Evolutionary conservation across 345 rosid genomes (phyloP), one percentile per base, ranked within the genome.

Genomic region (Melaleuca alternifolia): DNA sequence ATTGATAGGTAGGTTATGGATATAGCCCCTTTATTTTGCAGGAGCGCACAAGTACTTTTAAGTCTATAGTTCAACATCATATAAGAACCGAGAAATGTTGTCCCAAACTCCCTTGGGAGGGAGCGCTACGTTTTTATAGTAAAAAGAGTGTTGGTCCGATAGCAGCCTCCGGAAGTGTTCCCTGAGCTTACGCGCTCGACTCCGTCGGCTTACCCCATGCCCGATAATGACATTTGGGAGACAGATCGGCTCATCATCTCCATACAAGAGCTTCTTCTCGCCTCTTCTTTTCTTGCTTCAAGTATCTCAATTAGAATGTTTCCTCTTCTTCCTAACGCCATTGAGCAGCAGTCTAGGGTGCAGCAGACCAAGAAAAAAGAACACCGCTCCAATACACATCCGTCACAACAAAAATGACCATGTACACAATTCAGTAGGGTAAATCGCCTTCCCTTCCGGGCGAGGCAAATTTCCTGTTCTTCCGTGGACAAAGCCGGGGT

Each of bases 31-130:
- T 88, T 97, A 96, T 88, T 99, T 93, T 21, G 99, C 99, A 76
- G 99, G 88, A 30, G 98, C 99, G 85, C 99, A 96, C 54, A 97
- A 93, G 33, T 91, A 91, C 46, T 93, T 94, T 41, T 41, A 98
- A 97, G 87, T 96, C 99, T 0, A 97, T 98, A 86, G 99, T 86
- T 91, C 92, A 79, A 96, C 91, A 10, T 95, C 97, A 53, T 91
- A 94, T 41, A 97, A 59, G 54, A 90, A 93, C 6, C 98, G 87
- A 0, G 98, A 96, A 6, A 97, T 96, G 26, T 94, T 94, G 50
- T 90, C 92, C 99, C 99, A 97, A 30, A 94, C 99, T 3, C 99
- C 99, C 87, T 91, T 95, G 6, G 99, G 99, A 65, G 99, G 94
- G 30, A 95, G 93, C 5, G 99, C 99, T 5, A 97, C 99, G 24